Percentiles rank a stretch among this genome's conserved stretches.
These are phyloP conservation scores for Actinomucor elegans DNA, from an alignment of 371 early-diverging fungal species.

Conservation along the genomic window DNA sequence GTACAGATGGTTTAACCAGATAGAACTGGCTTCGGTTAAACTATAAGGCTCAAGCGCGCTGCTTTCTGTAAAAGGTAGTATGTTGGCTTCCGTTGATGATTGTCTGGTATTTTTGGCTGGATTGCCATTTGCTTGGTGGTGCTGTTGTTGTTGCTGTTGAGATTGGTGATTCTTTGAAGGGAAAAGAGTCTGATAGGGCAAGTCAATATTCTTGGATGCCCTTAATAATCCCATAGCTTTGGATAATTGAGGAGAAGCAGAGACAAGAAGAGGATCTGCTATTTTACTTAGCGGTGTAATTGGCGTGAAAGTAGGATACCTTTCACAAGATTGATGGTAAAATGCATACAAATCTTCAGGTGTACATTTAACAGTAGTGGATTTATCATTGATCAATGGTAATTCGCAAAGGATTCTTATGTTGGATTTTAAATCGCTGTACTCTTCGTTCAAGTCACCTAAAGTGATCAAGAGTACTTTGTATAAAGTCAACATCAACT, in stretches of 20 bases:
- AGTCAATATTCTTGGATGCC: constrained; percentile 25
- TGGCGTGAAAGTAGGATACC: constrained; percentile 63
- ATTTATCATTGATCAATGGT: constrained; percentile 9
- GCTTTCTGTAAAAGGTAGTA: constrained; percentile 42
- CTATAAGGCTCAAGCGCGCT: constrained; percentile 50
- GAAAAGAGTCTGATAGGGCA: constrained; percentile 47
- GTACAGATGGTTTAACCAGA: constrained; percentile 62
- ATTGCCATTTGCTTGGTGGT: not conserved
- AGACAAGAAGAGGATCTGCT: not conserved
- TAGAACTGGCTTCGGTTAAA: constrained; percentile 59
- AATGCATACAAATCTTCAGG: constrained; percentile 67
- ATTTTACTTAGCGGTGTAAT: not conserved
- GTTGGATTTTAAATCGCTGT: constrained; percentile 42
- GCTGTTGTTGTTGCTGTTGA: not conserved
- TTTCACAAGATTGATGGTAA: constrained; percentile 53
- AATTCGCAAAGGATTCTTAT: constrained; percentile 53
- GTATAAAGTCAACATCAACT: constrained; percentile 71
- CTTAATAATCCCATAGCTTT: constrained; percentile 39
- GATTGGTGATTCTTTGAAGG: constrained; percentile 33
- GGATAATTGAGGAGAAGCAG: constrained; percentile 11
- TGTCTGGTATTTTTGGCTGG: not conserved
- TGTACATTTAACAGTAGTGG: constrained; percentile 50
- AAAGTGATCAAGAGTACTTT: constrained; percentile 65
- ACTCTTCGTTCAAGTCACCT: constrained; percentile 53
- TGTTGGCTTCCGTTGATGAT: not conserved